A percentile compares a stretch with the other conserved stretches of the same genome.
Conservation (phyloP, 2,329 filamentous ascomycete species). For the Zalaria sp. region DNA sequence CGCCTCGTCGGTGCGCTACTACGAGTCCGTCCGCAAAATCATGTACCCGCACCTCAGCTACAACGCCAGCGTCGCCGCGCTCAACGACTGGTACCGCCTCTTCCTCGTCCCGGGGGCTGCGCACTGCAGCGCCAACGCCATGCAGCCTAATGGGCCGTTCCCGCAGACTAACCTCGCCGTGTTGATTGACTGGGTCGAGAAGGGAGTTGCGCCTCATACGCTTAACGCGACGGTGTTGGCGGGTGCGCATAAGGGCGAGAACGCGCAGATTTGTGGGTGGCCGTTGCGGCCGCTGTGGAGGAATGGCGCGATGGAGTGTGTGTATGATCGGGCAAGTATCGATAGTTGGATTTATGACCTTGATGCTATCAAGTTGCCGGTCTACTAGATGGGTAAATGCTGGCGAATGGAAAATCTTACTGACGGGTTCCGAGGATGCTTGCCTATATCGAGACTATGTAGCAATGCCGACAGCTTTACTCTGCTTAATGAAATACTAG, state of each 20-base stretch:
- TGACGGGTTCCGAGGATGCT: too few relatives aligned
- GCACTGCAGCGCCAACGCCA: constrained; percentile 34
- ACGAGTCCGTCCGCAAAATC: constrained; percentile 35
- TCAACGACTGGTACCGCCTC: constrained; percentile 41
- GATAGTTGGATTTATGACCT: constrained; percentile 11
- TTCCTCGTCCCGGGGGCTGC: constrained; percentile 40
- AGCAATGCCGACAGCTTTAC: too few relatives aligned
- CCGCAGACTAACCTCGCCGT: constrained; percentile 31
- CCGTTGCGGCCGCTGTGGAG: constrained; percentile 28
- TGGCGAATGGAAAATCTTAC: too few relatives aligned
- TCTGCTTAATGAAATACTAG: too few relatives aligned
- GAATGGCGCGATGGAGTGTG: constrained; percentile 22
- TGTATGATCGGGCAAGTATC: constrained; percentile 18
- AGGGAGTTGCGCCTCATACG: constrained; percentile 28
- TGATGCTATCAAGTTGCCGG: constrained; percentile 8
- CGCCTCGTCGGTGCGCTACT: constrained; percentile 41
- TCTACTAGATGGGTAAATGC: constrained; percentile 3
- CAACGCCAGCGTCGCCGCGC: constrained; percentile 24
- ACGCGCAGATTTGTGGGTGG: constrained; percentile 28
- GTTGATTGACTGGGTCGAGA: constrained; percentile 40
- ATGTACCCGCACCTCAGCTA: constrained; percentile 32
- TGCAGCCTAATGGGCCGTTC: constrained; percentile 22
- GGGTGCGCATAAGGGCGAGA: constrained; percentile 13
- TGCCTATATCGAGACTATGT: too few relatives aligned
- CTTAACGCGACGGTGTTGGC: constrained; percentile 26